These are phyloP conservation scores for Candida germanica DNA, from an alignment of 805 yeast species.

Conservation along the genomic window DNA sequence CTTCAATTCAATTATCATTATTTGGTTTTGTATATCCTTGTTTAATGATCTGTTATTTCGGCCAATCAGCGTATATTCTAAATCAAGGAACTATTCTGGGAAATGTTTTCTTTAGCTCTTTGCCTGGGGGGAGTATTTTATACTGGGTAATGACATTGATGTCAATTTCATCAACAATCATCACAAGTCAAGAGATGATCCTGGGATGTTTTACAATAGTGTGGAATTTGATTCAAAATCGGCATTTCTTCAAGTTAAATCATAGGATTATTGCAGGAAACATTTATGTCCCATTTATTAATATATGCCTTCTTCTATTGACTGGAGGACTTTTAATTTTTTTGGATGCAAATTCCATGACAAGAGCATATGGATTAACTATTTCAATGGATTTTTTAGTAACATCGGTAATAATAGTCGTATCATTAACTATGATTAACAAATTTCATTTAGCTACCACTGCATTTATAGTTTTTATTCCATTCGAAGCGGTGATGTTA, in stretches of 20 bases:
- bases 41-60: conserved; percentile 51
- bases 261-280: conserved; percentile 44
- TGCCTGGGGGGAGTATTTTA: conserved; percentile 46
- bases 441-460: conserved; percentile 29
- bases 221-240: conserved; percentile 50
- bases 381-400: conserved; percentile 53
- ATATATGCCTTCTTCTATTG: conserved; percentile 50
- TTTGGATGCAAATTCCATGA: conserved; percentile 45
- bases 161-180: conserved; percentile 53
- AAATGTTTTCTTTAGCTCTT: conserved; percentile 46
- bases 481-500: conserved; percentile 46
- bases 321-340: conserved; percentile 51
- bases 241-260: conserved; percentile 51
- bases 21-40: conserved; percentile 49
- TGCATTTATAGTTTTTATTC: conserved; percentile 39
- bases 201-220: conserved; percentile 53
- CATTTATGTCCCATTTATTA: conserved; percentile 51
- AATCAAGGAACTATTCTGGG: conserved; percentile 35
- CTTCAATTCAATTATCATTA: conserved; percentile 49
- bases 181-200: conserved; percentile 61
- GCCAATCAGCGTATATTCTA: conserved; percentile 53
- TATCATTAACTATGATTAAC: conserved; percentile 46
- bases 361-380: conserved; percentile 62
- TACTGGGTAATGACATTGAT: conserved; percentile 53
- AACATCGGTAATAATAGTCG: conserved; percentile 45